phyloP scores from a whole-genome alignment of 306 rosid genomes.

The Dicorynia guianensis region DNA sequence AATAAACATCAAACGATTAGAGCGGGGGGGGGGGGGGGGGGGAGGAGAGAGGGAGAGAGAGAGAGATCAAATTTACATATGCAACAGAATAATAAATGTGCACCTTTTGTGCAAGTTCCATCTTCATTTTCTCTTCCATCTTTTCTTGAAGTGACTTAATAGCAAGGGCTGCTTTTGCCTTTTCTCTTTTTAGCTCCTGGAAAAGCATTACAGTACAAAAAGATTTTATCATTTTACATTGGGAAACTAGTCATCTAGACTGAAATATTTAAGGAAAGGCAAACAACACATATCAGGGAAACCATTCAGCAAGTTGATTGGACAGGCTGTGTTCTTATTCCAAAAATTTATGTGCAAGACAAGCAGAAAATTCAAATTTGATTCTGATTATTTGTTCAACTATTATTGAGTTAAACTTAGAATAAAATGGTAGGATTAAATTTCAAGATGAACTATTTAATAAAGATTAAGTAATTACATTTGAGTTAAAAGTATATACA shows the following conservation, averaged over 20 bases:
- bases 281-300: conserved; percentile 31
- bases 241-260: conserved; percentile 18
- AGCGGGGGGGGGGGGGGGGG: conserved; percentile 12
- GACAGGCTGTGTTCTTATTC: conserved; percentile 25
- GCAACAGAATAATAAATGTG: conserved; percentile 36
- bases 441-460: conserved; percentile 34
- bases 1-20: conserved; percentile 37
- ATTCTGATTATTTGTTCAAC: conserved; percentile 35
- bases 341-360: conserved; percentile 13
- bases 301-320: conserved; percentile 10
- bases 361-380: conserved; percentile 34
- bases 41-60: conserved; percentile 12
- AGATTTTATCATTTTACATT: conserved; percentile 1
- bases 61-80: conserved; percentile 19
- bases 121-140: conserved; percentile 79
- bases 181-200: conserved; percentile 90
- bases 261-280: conserved; percentile 26
- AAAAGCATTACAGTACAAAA: conserved; percentile 19
- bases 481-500: conserved; percentile 35
- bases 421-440: conserved; percentile 18
- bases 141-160: conserved; percentile 84
- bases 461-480: conserved; percentile 31
- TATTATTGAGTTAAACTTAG: conserved; percentile 32
- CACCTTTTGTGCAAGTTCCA: conserved; percentile 88
- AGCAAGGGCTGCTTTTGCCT: conserved; percentile 83